A percentile compares a stretch with the other conserved stretches of the same genome.
Conservation (phyloP, 345 rosid species). For the Boechera retrofracta region DNA sequence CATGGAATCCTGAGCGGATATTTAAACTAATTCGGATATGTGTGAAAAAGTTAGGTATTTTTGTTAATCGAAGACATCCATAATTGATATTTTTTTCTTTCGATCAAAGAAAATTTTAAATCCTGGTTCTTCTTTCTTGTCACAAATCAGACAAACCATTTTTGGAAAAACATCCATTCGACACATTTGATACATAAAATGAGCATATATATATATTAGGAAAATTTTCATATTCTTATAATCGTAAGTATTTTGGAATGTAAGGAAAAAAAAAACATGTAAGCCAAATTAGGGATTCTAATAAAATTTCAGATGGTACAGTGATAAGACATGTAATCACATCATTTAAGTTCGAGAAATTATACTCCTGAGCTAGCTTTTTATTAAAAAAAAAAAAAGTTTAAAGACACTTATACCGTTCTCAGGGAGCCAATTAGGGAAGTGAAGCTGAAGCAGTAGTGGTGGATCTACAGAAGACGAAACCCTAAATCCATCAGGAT, state of each 20-base stretch:
- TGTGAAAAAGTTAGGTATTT: not conserved
- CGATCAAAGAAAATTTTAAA: not conserved
- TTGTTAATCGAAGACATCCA: not conserved
- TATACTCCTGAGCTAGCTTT: not conserved
- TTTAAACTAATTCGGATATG: not conserved
- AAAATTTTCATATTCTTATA: not conserved
- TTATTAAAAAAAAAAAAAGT: not conserved
- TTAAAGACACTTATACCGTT: slow-evolving; percentile 53
- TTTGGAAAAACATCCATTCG: slow-evolving; percentile 18
- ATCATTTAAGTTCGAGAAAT: not conserved
- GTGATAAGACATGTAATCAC: not conserved
- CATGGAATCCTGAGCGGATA: not conserved
- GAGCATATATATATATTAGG: not conserved
- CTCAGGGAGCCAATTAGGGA: slow-evolving; percentile 70
- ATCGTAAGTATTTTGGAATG: not conserved
- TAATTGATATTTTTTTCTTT: not conserved
- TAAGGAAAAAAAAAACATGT: not conserved
- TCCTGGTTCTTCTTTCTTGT: slow-evolving; percentile 29
- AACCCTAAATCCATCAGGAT: slow-evolving; percentile 40
- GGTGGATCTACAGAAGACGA: slow-evolving; percentile 57
- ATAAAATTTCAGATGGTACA: not conserved
- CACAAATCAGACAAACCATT: slow-evolving; percentile 40
- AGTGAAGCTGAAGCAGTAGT: slow-evolving; percentile 70
- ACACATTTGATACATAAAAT: slow-evolving; percentile 7
- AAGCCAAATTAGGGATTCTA: slow-evolving; percentile 20